These are phyloP conservation scores for Erigeron canadensis DNA, from an alignment of 129 eudicot genomes.

Conservation along the genomic window DNA sequence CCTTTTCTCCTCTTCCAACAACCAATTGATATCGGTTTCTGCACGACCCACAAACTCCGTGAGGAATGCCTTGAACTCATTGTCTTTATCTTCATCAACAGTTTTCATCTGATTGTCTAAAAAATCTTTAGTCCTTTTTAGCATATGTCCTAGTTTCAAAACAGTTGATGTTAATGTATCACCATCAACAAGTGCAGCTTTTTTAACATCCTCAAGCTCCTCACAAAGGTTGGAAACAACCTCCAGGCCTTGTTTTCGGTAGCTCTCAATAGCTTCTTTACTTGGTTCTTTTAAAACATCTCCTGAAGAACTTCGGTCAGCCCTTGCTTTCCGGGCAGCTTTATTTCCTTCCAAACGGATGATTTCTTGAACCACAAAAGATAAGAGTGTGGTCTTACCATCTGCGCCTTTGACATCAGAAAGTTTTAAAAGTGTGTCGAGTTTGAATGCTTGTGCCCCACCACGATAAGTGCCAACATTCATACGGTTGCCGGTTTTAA, in stretches of 20 bases:
- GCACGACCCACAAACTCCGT: constrained; percentile 41
- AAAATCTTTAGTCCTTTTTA: constrained; percentile 38
- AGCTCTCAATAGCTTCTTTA: constrained; percentile 40
- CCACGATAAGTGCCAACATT: constrained; percentile 87
- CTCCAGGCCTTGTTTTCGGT: constrained; percentile 57
- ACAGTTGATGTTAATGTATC: constrained; percentile 49
- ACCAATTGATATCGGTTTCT: constrained; percentile 49
- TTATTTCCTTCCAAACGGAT: constrained; percentile 73
- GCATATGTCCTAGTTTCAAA: constrained; percentile 42
- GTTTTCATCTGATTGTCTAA: constrained; percentile 47
- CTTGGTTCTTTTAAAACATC: constrained; percentile 37
- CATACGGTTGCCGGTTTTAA: constrained; percentile 96
- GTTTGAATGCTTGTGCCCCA: constrained; percentile 93
- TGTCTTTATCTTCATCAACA: constrained; percentile 34
- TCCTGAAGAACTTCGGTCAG: constrained; percentile 45
- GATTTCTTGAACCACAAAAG: constrained; percentile 84
- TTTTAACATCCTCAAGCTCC: constrained; percentile 69
- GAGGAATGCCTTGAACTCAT: constrained; percentile 36
- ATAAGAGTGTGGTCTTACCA: constrained; percentile 83
- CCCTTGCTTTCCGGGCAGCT: constrained; percentile 48
- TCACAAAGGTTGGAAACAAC: constrained; percentile 58
- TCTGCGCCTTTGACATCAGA: constrained; percentile 88
- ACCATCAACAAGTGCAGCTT: constrained; percentile 74
- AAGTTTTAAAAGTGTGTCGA: constrained; percentile 78
- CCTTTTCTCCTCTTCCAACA: constrained; percentile 67